These are phyloP conservation scores for Bolboschoenus planiculmis DNA, from an alignment of 176 grass and related monocot genomes.

Conservation along the genomic window DNA sequence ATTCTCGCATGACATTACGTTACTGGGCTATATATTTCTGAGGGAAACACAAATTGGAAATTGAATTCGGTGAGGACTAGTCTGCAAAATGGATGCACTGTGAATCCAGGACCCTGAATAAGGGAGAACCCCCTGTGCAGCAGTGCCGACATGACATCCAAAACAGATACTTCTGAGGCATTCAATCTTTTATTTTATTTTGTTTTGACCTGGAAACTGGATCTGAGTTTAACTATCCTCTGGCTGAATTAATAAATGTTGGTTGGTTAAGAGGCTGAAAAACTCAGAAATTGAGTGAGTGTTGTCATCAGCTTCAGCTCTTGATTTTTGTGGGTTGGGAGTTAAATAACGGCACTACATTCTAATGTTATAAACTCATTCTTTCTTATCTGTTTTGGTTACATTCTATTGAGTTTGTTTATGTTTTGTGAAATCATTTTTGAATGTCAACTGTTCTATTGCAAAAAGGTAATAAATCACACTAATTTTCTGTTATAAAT, in stretches of 20 bases:
- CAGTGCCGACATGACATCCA: conserved; percentile 12
- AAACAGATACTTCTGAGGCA: conserved; percentile 26
- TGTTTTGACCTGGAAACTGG: too few species aligned
- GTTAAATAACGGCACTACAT: conserved; percentile 25
- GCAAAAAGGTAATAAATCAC: too few species aligned
- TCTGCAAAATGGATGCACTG: not conserved
- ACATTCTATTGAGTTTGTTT: too few species aligned
- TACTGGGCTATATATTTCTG: not conserved
- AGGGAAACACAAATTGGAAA: not conserved
- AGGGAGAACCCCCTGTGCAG: conserved; percentile 24
- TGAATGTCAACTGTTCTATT: too few species aligned
- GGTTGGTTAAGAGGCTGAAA: conserved; percentile 1
- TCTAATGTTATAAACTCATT: too few species aligned
- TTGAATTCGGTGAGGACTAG: too few species aligned
- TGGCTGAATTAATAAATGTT: not conserved
- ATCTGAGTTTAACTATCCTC: conserved; percentile 26
- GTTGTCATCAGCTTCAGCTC: conserved; percentile 27
- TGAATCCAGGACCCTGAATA: not conserved
- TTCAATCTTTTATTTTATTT: not conserved
- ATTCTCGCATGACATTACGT: conserved; percentile 4
- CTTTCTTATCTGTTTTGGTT: too few species aligned
- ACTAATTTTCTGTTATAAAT: too few species aligned
- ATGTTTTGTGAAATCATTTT: too few species aligned
- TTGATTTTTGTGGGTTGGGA: conserved; percentile 19
- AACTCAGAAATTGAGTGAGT: conserved; percentile 1